Conservation (phyloP, 306 rosid species). For the Dalbergia cochinchinensis region DNA sequence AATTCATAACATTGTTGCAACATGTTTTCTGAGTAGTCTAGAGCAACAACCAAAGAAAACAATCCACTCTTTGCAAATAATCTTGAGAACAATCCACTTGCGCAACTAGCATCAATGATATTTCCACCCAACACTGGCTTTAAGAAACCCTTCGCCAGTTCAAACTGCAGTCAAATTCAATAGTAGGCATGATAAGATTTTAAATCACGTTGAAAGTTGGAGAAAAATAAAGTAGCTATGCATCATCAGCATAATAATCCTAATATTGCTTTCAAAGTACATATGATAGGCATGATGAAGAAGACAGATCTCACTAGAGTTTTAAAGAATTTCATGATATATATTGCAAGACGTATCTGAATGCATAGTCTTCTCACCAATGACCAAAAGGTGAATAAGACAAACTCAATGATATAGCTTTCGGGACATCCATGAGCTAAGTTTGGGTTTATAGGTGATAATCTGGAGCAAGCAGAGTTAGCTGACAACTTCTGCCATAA, state of each 20-base stretch:
- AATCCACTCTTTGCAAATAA: conserved; percentile 85
- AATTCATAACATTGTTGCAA: conserved; percentile 81
- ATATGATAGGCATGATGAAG: neutral
- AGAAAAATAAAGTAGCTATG: conserved; percentile 17
- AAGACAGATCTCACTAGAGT: conserved; percentile 20
- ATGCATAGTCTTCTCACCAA: conserved; percentile 29
- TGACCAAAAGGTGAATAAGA: conserved; percentile 3
- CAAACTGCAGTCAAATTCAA: conserved; percentile 77
- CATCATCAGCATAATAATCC: neutral
- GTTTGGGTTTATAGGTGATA: conserved; percentile 25
- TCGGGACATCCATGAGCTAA: conserved; percentile 19
- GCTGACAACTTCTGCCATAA: neutral
- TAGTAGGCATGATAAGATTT: neutral
- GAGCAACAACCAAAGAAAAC: conserved; percentile 83
- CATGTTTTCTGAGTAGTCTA: conserved; percentile 97
- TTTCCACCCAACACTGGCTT: conserved; percentile 85
- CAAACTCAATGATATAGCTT: conserved; percentile 24
- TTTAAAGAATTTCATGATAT: conserved; percentile 32
- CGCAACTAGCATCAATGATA: conserved; percentile 94
- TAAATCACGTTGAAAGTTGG: neutral
- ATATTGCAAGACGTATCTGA: conserved; percentile 36
- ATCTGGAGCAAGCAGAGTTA: conserved; percentile 2
- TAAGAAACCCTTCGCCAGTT: conserved; percentile 69
- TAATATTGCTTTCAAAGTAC: conserved; percentile 14
- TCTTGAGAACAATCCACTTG: conserved; percentile 91